phyloP scores from a whole-genome alignment of 2,329 filamentous ascomycete species.

The Elsinoe ampelina region DNA sequence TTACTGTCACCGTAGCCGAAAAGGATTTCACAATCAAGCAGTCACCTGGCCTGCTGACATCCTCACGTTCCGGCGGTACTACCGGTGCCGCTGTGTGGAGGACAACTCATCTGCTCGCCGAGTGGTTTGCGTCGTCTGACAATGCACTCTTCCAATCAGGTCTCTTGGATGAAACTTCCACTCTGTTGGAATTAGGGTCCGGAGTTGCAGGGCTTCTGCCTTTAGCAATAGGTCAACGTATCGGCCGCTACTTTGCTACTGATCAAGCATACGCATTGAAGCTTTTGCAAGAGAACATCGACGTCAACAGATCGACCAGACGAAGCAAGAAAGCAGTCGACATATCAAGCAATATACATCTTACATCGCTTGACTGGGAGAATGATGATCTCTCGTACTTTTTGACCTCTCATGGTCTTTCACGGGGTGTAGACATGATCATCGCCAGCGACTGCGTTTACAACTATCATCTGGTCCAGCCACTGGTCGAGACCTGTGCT shows the following conservation, averaged over 20 bases:
- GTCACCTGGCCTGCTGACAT: conserved; percentile 72
- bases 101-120: conserved; percentile 72
- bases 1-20: conserved; percentile 56
- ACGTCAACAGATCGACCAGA: conserved; percentile 43
- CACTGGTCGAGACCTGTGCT: conserved; percentile 71
- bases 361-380: conserved; percentile 68
- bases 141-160: conserved; percentile 54
- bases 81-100: conserved; percentile 83
- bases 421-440: conserved; percentile 42
- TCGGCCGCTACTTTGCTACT: conserved; percentile 64
- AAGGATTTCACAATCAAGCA: conserved; percentile 70
- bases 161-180: conserved; percentile 47
- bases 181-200: conserved; percentile 74
- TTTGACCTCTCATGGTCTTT: conserved; percentile 41
- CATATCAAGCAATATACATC: not conserved
- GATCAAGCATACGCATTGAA: conserved; percentile 81
- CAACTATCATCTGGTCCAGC: conserved; percentile 75
- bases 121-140: conserved; percentile 59
- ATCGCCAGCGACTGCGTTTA: conserved; percentile 92
- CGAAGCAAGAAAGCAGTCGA: not conserved
- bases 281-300: conserved; percentile 66
- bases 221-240: conserved; percentile 52
- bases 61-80: conserved; percentile 61
- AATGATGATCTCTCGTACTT: conserved; percentile 36
- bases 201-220: conserved; percentile 77